These are phyloP conservation scores for Eimeria necatrix DNA, from an alignment of 169 alveolate species.

Conservation along the genomic window DNA sequence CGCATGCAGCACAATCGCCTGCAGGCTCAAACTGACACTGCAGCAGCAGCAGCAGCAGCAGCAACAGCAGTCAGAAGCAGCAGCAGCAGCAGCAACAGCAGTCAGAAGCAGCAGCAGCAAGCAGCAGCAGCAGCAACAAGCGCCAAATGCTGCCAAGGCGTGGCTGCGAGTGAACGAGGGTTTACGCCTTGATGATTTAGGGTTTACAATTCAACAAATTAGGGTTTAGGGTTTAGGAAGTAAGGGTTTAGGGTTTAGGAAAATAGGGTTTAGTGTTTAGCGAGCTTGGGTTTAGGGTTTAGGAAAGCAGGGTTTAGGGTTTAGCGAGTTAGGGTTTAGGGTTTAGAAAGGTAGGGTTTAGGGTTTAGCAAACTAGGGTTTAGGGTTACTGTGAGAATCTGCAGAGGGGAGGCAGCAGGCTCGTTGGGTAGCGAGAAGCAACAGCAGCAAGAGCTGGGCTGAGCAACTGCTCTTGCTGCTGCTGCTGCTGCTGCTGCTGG, in stretches of 20 bases:
- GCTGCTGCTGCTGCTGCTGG: neutral
- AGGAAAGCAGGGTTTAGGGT: too few species aligned
- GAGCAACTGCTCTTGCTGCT: constrained; percentile 14
- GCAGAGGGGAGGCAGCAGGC: constrained; percentile 18
- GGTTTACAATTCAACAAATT: neutral
- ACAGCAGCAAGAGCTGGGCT: constrained; percentile 22
- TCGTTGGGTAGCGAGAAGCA: constrained; percentile 18
- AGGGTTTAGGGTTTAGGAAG: neutral
- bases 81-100: neutral
- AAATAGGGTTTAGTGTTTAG: too few species aligned
- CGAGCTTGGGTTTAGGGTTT: too few species aligned
- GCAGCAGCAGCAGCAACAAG: neutral
- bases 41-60: constrained; percentile 41
- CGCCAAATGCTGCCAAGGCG: constrained; percentile 3
- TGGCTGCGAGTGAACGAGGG: neutral
- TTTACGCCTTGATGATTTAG: neutral
- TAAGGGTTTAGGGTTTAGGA: too few species aligned
- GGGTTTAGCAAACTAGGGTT: constrained; percentile 1
- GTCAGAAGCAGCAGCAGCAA: neutral
- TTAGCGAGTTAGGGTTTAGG: too few species aligned
- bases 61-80: too few species aligned
- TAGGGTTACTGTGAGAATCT: neutral
- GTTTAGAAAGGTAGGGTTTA: too few species aligned
- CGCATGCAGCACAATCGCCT: constrained; percentile 31
- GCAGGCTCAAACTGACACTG: constrained; percentile 22